Base-by-base conservation (phyloP, 2,329 filamentous ascomycete genomes). In the Colletotrichum lentis region DNA sequence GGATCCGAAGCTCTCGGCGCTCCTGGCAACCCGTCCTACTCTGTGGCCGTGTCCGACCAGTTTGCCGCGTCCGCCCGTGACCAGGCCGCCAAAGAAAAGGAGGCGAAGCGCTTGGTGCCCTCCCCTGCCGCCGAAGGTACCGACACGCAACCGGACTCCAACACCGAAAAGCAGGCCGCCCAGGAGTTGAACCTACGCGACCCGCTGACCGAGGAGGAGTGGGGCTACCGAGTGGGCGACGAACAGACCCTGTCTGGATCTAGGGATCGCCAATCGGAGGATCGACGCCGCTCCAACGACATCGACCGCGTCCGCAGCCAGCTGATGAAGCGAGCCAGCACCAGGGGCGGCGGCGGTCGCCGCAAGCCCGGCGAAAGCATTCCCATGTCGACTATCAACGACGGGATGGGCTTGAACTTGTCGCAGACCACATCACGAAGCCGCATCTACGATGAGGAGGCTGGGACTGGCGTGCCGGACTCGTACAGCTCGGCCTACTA, bases 1-100 rank as follows among this genome's bases (percentile, higher is more conserved):
- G 92, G 90, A 64, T 82, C 81, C 64, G 86, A 89, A 64, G 72
- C 84, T 44, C 80, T 90, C 2, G 89, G 89, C 66, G 87, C 86
- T 47, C 86, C 91, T 6, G 88, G 84, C 39, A 96, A 96, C 78
- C 94, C 94, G 0, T 83, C 88, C 6, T 97, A 96, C 82, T 91
- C 90, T 20, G 94, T 97, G 22, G 78, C 90, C 7, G 90, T 97
- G 16, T 83, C 87, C 2, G 90, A 95, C 70, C 81, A 86, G 0
- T 86, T 88, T 72, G 94, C 67, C n/a, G 80, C 84, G 35, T 80
- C 84, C 43, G 88, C 89, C 62, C 88, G 91, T 62, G 84, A 88
- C 3, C 84, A 86, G 61, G 85, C 86, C 41, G 82, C 82, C 1
- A 81, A 86, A 64, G 82, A 83, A 1, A 90, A 91, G 75, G 89